These are phyloP conservation scores for Arctium lappa DNA, from an alignment of 129 eudicot species.

Conservation along the genomic window DNA sequence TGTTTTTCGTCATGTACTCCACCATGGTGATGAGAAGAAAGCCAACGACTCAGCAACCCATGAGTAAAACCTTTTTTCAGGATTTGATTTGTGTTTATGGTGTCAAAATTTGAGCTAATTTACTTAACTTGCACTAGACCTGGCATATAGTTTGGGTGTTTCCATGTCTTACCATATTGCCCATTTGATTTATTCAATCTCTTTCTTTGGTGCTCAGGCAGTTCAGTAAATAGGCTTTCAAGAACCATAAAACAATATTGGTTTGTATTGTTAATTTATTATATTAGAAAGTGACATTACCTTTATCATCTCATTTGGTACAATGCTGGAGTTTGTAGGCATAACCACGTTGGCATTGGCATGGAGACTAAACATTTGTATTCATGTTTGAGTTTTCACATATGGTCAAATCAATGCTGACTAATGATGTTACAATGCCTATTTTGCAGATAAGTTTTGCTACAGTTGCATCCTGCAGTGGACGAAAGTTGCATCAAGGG, in stretches of 20 bases:
- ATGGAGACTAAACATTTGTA: neutral
- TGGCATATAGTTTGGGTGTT: too few relatives aligned
- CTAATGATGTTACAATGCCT: too few relatives aligned
- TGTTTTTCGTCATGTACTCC: slow-evolving; percentile 97
- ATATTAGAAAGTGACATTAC: neutral
- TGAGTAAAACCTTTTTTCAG: neutral
- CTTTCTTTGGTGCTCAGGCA: neutral
- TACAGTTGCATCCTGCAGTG: neutral
- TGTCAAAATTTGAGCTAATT: neutral
- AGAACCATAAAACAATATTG: neutral
- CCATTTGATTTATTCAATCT: neutral
- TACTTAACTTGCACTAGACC: neutral
- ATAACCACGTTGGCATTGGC: neutral
- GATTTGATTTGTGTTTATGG: neutral
- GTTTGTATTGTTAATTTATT: neutral
- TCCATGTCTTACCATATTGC: too few relatives aligned
- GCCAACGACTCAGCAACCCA: slow-evolving; percentile 78
- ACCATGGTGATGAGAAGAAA: slow-evolving; percentile 88
- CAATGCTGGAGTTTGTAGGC: neutral
- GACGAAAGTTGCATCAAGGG: slow-evolving; percentile 60
- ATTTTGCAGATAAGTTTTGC: too few relatives aligned
- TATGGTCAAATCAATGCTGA: neutral
- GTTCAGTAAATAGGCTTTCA: neutral
- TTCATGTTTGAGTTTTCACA: neutral
- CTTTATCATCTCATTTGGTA: neutral